These are phyloP conservation scores for Chiua sp. DNA, from an alignment of 1,284 basidiomycete genomes.

Conservation along the genomic window DNA sequence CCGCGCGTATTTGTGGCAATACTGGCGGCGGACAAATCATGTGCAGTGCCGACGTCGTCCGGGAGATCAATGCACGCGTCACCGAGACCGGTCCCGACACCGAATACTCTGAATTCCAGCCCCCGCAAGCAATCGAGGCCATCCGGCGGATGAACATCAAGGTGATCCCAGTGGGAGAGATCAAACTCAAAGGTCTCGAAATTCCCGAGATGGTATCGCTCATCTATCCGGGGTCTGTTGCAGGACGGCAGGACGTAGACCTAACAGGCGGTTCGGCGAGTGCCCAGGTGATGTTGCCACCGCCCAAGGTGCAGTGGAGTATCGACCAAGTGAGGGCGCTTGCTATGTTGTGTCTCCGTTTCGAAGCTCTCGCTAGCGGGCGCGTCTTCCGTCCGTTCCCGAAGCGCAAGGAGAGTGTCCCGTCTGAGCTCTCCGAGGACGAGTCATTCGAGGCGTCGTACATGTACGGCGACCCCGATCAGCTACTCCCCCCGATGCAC, in stretches of 20 bases:
- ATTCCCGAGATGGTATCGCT: constrained; percentile 86
- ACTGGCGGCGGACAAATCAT: constrained; percentile 96
- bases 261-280: constrained; percentile 49
- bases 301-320: constrained; percentile 43
- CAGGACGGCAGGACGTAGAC: constrained; percentile 74
- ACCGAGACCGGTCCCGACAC: constrained; percentile 60
- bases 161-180: constrained; percentile 84
- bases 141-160: constrained; percentile 79
- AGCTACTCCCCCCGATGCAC: constrained; percentile 74
- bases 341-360: constrained; percentile 76
- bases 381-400: constrained; percentile 62
- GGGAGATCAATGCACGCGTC: constrained; percentile 76
- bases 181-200: constrained; percentile 94
- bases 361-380: constrained; percentile 81
- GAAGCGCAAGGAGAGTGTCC: constrained; percentile 50
- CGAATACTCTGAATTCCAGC: constrained; percentile 61
- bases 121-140: constrained; percentile 65
- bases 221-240: constrained; percentile 82
- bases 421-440: constrained; percentile 31
- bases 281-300: constrained; percentile 1
- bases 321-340: constrained; percentile 83
- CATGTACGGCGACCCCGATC: constrained; percentile 64
- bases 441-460: constrained; percentile 42
- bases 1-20: constrained; percentile 84
- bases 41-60: constrained; percentile 89